These are phyloP conservation scores for Rhodomyrtus tomentosa DNA, from an alignment of 345 rosid species.

Conservation along the genomic window DNA sequence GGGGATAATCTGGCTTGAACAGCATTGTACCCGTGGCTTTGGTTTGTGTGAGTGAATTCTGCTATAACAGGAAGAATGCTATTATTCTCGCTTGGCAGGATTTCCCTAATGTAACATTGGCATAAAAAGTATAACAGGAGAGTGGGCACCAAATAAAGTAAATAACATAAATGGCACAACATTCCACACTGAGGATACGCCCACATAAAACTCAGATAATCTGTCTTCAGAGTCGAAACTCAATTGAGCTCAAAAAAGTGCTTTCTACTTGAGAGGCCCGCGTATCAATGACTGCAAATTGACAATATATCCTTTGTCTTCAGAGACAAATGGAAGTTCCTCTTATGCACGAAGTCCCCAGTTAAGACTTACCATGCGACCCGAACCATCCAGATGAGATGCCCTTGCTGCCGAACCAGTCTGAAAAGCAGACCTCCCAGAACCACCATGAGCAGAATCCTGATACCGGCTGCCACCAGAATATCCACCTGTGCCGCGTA, in stretches of 20 bases:
- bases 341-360: constrained; percentile 32
- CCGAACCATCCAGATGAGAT: constrained; percentile 40
- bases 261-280: not conserved
- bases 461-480: constrained; percentile 21
- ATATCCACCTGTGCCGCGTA: constrained; percentile 41
- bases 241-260: not conserved
- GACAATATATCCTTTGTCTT: not conserved
- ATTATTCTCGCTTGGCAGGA: not conserved
- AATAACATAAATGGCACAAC: not conserved
- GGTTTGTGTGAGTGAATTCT: not conserved
- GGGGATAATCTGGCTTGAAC: not conserved
- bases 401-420: constrained; percentile 23
- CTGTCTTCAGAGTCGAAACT: not conserved
- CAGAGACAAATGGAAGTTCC: not conserved
- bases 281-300: not conserved
- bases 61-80: not conserved
- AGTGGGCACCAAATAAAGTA: not conserved
- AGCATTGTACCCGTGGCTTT: not conserved
- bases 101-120: not conserved
- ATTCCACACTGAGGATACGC: not conserved
- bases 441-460: constrained; percentile 12
- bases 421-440: constrained; percentile 16
- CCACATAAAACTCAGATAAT: not conserved
- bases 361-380: constrained; percentile 69
- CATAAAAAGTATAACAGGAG: not conserved